A percentile compares a stretch with the other conserved stretches of the same genome.
Conservation (phyloP, 495 filamentous ascomycete species). For the Penicillium subrubescens region DNA sequence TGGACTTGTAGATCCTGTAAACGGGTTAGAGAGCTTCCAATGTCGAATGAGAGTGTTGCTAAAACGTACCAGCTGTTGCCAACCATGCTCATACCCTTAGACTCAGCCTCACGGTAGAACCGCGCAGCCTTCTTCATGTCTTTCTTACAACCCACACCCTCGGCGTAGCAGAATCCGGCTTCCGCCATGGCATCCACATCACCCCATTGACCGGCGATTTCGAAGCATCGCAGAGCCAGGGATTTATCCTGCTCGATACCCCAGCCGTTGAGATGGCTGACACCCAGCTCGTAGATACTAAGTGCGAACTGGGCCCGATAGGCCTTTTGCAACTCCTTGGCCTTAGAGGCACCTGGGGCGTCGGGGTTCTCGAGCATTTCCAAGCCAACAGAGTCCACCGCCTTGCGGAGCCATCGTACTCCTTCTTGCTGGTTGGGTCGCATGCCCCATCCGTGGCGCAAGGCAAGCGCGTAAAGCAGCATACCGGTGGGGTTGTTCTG, state of each 20-base stretch:
- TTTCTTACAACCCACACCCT: constrained; percentile 88
- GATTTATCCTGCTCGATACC: constrained; percentile 90
- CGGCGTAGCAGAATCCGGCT: constrained; percentile 83
- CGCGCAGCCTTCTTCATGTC: constrained; percentile 92
- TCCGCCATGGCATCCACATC: constrained; percentile 91
- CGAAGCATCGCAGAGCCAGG: constrained; percentile 88
- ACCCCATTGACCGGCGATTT: constrained; percentile 96
- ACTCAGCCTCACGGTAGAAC: constrained; percentile 87
- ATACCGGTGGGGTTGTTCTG: constrained; percentile 87
- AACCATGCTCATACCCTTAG: constrained; percentile 94
- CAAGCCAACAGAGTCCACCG: constrained; percentile 78
- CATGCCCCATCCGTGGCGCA: constrained; percentile 99
- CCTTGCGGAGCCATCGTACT: constrained; percentile 86
- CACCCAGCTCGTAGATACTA: constrained; percentile 92
- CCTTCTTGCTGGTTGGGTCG: constrained; percentile 85
- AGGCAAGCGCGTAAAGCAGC: constrained; percentile 93
- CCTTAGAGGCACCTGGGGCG: constrained; percentile 59
- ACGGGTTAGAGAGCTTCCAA: constrained; percentile 12
- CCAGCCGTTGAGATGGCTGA: constrained; percentile 98
- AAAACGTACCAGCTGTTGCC: constrained; percentile 89
- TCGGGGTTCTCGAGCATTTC: constrained; percentile 83
- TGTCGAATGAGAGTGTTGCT: background rate
- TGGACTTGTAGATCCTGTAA: constrained; percentile 87
- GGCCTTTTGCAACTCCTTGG: constrained; percentile 69
- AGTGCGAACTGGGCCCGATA: constrained; percentile 90